Evolutionary conservation across 176 grass and related monocot species (phyloP).

Genomic region (Hyparrhenia diplandra): DNA sequence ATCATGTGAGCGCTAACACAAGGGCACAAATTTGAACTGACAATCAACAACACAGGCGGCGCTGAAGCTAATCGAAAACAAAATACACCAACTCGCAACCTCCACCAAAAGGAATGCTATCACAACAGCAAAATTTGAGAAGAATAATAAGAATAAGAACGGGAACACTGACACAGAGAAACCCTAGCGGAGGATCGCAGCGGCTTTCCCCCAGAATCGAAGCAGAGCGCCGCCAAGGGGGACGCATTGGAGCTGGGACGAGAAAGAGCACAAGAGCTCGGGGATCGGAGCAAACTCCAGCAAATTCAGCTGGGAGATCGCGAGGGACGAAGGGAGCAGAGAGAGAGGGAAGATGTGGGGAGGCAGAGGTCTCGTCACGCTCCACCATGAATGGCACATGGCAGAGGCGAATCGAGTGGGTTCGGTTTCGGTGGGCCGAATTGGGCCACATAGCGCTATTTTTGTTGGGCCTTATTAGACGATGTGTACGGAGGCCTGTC

Average conservation of each 20-base stretch:
- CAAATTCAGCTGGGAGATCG: neutral
- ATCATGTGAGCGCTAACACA: neutral
- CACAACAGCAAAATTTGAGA: neutral
- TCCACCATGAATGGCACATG: no score
- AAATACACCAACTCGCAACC: neutral
- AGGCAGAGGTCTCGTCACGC: no score
- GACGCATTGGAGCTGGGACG: neutral
- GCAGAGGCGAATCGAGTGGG: neutral
- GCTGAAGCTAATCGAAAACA: neutral
- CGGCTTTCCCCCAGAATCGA: neutral
- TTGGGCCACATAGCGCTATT: neutral
- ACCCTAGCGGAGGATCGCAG: slow-evolving; percentile 13
- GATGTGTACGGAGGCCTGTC: neutral
- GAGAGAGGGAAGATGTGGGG: neutral
- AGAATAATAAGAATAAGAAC: no score
- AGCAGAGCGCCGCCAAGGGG: neutral
- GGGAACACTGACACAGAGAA: neutral
- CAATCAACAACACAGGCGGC: neutral
- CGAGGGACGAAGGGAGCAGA: neutral
- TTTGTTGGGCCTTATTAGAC: neutral
- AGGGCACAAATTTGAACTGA: neutral
- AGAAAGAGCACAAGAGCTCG: neutral
- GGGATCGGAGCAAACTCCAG: neutral
- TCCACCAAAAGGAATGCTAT: neutral
- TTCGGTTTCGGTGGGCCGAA: neutral